Percentiles rank a stretch among this genome's conserved stretches.
Conservation (phyloP, 306 rosid species). For the Corylus avellana region DNA sequence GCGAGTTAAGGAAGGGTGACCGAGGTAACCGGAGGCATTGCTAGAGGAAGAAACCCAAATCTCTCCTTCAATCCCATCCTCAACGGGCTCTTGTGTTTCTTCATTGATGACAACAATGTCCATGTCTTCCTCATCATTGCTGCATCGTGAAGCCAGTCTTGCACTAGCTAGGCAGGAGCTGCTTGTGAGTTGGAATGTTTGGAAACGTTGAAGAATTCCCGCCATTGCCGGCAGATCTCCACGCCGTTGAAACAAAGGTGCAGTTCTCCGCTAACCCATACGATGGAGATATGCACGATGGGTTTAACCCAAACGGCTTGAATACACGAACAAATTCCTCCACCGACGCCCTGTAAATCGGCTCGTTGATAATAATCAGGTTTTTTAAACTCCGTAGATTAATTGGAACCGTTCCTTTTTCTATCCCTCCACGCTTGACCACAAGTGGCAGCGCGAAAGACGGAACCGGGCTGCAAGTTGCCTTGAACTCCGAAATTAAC, state of each 20-base stretch:
- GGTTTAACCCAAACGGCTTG: constrained; percentile 52
- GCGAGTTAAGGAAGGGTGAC: constrained; percentile 61
- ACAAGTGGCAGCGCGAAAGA: constrained; percentile 71
- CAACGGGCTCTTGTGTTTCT: constrained; percentile 59
- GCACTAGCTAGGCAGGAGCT: constrained; percentile 72
- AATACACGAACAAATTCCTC: constrained; percentile 56
- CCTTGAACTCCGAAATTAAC: constrained; percentile 55
- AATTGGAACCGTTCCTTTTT: constrained; percentile 34
- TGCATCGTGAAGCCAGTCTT: constrained; percentile 27
- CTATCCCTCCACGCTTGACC: constrained; percentile 55
- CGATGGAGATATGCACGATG: constrained; percentile 61
- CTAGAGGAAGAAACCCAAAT: constrained; percentile 85
- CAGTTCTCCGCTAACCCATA: constrained; percentile 88
- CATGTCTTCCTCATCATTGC: constrained; percentile 46
- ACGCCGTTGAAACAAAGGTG: constrained; percentile 80
- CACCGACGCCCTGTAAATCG: constrained; percentile 50
- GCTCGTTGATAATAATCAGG: constrained; percentile 73
- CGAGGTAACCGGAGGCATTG: constrained; percentile 73
- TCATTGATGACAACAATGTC: constrained; percentile 61
- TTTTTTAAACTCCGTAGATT: constrained; percentile 50
- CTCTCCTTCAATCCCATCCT: constrained; percentile 80
- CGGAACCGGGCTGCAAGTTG: constrained; percentile 82
- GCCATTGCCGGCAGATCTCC: constrained; percentile 33
- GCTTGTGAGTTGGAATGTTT: constrained; percentile 50
- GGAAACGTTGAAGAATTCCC: constrained; percentile 9